A percentile compares a stretch with the other conserved stretches of the same genome.
Conservation (phyloP, 441 rosid species). For the Adansonia rubrostipa region DNA sequence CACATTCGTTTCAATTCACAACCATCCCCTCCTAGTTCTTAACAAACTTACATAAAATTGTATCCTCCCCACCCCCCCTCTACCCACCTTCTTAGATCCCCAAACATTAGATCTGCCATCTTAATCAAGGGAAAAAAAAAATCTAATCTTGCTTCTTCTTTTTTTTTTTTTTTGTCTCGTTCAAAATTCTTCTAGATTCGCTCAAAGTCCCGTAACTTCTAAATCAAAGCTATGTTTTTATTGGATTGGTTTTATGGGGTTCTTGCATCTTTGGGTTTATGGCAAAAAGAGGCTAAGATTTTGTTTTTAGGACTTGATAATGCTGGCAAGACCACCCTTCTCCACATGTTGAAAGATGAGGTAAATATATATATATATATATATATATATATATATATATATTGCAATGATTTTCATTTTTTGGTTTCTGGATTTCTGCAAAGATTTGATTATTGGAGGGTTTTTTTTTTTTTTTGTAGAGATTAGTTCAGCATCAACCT, state of each 20-base stretch:
- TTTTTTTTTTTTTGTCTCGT: no score
- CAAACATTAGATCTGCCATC: background rate
- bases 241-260: constrained; percentile 42
- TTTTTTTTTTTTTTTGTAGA: constrained; percentile 33
- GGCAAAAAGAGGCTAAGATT: no score
- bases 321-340: constrained; percentile 67
- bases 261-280: no score
- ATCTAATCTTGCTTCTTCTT: background rate
- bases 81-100: background rate
- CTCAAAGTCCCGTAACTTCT: background rate
- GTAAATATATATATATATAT: no score
- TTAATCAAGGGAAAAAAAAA: background rate
- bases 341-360: constrained; percentile 30
- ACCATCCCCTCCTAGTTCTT: background rate
- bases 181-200: background rate
- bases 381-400: no score
- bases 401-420: background rate
- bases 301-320: constrained; percentile 34
- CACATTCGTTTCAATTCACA: background rate
- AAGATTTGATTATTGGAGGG: background rate
- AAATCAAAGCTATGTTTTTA: constrained; percentile 43
- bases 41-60: no score
- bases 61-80: background rate
- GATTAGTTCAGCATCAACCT: constrained; percentile 57
- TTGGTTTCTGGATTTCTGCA: constrained; percentile 14